These are phyloP conservation scores for Davidsoniella eucalypti DNA, from an alignment of 2,329 filamentous ascomycete genomes.

Conservation along the genomic window DNA sequence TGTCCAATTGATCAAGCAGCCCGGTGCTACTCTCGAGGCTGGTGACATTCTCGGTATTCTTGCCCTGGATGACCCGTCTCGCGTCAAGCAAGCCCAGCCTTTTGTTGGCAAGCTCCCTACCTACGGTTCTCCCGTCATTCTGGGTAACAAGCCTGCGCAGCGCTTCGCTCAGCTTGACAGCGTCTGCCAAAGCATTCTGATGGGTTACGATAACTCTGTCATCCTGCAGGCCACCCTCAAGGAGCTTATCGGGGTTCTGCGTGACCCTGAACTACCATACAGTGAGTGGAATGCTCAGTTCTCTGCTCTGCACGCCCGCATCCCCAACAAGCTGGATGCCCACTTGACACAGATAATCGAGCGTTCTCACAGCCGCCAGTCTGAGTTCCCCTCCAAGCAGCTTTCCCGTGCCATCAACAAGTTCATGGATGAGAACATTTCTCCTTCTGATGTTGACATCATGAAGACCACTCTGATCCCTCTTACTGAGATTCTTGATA, in stretches of 20 bases:
- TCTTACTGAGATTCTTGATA: conserved; percentile 58
- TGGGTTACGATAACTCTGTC: conserved; percentile 92
- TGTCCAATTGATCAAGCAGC: conserved; percentile 97
- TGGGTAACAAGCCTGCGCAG: conserved; percentile 85
- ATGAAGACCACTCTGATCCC: conserved; percentile 60
- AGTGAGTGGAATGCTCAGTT: conserved; percentile 94
- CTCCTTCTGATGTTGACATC: conserved; percentile 52
- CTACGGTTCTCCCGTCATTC: conserved; percentile 69
- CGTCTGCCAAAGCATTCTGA: conserved; percentile 73
- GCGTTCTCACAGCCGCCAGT: conserved; percentile 56
- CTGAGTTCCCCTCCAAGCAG: conserved; percentile 84
- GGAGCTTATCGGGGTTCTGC: conserved; percentile 77
- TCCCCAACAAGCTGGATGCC: conserved; percentile 82
- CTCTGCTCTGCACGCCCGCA: conserved; percentile 89
- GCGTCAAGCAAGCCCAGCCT: conserved; percentile 89
- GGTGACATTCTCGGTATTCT: conserved; percentile 98
- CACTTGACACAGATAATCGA: conserved; percentile 76
- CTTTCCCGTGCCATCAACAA: conserved; percentile 69
- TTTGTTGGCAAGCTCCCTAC: conserved; percentile 84
- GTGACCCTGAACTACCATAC: conserved; percentile 80
- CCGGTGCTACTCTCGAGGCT: conserved; percentile 90
- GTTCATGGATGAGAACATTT: conserved; percentile 77
- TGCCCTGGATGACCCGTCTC: conserved; percentile 82
- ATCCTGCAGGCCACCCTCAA: conserved; percentile 81
- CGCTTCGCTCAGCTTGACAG: conserved; percentile 61